Evolutionary conservation across 345 rosid genomes (phyloP).

Genomic region (Hibiscus syriacus): DNA sequence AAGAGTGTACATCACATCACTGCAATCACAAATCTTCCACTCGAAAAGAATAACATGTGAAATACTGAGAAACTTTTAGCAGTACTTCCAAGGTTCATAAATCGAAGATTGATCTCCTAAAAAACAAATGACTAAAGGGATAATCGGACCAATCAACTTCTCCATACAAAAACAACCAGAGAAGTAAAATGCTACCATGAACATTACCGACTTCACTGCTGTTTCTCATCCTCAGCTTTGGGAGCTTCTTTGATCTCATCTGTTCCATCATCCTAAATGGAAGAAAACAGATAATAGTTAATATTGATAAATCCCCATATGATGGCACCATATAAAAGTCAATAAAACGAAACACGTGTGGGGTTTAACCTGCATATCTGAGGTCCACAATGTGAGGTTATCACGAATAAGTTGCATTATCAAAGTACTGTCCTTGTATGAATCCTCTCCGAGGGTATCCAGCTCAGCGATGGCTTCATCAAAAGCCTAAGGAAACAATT

Average conservation of each 20-base stretch:
- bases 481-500: slow-evolving; percentile 20
- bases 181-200: slow-evolving; percentile 14
- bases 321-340: neutral
- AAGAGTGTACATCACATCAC: slow-evolving; percentile 1
- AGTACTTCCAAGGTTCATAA: slow-evolving; percentile 12
- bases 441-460: no score
- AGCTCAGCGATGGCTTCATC: no score
- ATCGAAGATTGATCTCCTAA: slow-evolving; percentile 11
- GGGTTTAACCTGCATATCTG: no score
- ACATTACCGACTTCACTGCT: slow-evolving; percentile 22
- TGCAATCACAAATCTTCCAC: slow-evolving; percentile 10
- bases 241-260: slow-evolving; percentile 42
- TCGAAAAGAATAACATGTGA: slow-evolving; percentile 5
- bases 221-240: slow-evolving; percentile 30
- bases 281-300: slow-evolving; percentile 1
- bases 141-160: no score
- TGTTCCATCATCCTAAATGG: slow-evolving; percentile 32
- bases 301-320: neutral
- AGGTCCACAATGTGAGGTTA: no score
- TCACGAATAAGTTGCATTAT: no score
- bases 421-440: no score
- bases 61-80: slow-evolving; percentile 13
- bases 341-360: neutral
- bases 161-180: slow-evolving; percentile 26
- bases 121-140: neutral